These are phyloP conservation scores for Schwanniomyces pseudopolymorphus DNA, from an alignment of 805 yeast species.

Conservation along the genomic window DNA sequence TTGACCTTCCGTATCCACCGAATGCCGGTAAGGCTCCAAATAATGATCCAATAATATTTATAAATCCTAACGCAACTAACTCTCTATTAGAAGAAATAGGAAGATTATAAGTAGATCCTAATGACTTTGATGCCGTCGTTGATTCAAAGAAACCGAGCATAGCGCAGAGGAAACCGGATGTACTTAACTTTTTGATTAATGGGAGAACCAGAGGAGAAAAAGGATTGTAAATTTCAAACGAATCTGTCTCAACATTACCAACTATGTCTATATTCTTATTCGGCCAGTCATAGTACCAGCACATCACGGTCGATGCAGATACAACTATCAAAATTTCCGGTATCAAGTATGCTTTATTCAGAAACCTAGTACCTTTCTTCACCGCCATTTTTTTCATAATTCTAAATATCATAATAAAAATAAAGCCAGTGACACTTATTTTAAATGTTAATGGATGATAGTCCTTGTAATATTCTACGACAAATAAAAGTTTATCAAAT, in stretches of 20 bases:
- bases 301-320: slow-evolving; percentile 53
- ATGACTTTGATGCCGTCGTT: slow-evolving; percentile 85
- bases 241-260: slow-evolving; percentile 58
- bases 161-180: slow-evolving; percentile 73
- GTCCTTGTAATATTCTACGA: slow-evolving; percentile 46
- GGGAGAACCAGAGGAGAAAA: slow-evolving; percentile 47
- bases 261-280: slow-evolving; percentile 61
- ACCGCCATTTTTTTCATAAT: slow-evolving; percentile 37
- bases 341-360: slow-evolving; percentile 52
- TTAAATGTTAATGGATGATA: slow-evolving; percentile 59
- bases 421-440: slow-evolving; percentile 56
- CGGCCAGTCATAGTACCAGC: slow-evolving; percentile 48
- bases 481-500: slow-evolving; percentile 61
- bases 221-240: slow-evolving; percentile 56
- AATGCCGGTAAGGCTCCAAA: slow-evolving; percentile 83
- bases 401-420: slow-evolving; percentile 43
- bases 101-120: slow-evolving; percentile 70
- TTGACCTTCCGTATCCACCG: slow-evolving; percentile 95
- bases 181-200: slow-evolving; percentile 57
- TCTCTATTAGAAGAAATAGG: slow-evolving; percentile 87
- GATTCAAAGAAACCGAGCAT: slow-evolving; percentile 90
- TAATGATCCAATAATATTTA: slow-evolving; percentile 63
- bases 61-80: slow-evolving; percentile 81
- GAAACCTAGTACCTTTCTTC: slow-evolving; percentile 12
- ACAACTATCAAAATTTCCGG: slow-evolving; percentile 89